Base-by-base conservation (phyloP, 1,284 basidiomycete species). In the Cutaneotrichosporon sp. region DNA sequence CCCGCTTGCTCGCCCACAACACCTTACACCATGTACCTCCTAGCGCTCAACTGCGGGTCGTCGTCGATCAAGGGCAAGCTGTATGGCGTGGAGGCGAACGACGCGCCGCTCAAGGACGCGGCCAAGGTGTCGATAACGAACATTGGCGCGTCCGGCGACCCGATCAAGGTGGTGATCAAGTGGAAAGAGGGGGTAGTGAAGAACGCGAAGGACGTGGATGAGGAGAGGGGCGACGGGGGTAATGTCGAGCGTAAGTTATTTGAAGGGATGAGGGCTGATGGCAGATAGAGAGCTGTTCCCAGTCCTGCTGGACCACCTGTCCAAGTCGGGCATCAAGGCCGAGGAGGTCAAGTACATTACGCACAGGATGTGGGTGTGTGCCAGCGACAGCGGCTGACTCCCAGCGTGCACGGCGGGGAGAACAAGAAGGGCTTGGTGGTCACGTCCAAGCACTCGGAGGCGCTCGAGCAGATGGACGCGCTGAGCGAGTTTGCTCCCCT, bases 341-440 rank as follows among this genome's bases (percentile, higher is more conserved):
- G 62, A 69, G 4, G 68, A 72, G 21, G 68, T 77, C 66, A 68
- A 65, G 59, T 72, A 73, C 49, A 63, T 77, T 26, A 67, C 69
- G 1, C 75, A 77, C 54, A 59, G 75, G 49, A 66, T 77, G 74
- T 73, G 48, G 46, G 74, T 63, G 20, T 22, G 49, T 22, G 35
- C 37, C 23, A 10, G 36, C 4, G 20, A n/a, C 17, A 7, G 7
- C 4, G 26, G n/a, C 53, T 49, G 35, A 54, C 40, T 1, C n/a
- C 5, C 50, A 84, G 90, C 44, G 90, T 93, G 1, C 90, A 92
- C 63, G 90, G 90, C 2, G 89, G 89, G 2, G 80, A 82, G 46
- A 86, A 85, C 64, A 77, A 77, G 18, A 78, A 82, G 22, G 85
- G 88, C 1, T 82, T 89, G 14, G 61, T 81, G 37, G 83, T 92